These are phyloP conservation scores for Entomortierella beljakovae DNA, from an alignment of 192 early-diverging fungal species.

Conservation along the genomic window DNA sequence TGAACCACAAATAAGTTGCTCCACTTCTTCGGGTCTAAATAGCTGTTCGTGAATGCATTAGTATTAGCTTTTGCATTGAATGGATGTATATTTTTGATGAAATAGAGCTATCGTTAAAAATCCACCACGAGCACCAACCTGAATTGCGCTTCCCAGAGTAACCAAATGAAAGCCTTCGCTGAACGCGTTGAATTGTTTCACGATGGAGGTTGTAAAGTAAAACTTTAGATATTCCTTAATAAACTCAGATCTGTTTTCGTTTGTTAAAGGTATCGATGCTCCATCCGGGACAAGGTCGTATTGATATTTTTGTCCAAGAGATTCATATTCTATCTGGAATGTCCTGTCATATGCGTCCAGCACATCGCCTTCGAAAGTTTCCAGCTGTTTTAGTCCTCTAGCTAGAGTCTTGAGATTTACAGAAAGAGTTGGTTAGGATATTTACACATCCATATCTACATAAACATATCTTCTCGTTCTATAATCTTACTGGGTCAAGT, in stretches of 20 bases:
- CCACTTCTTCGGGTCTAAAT: conserved; percentile 90
- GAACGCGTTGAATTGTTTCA: conserved; percentile 83
- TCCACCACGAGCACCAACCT: conserved; percentile 40
- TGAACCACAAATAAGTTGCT: conserved; percentile 89
- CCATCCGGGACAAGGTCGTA: conserved; percentile 79
- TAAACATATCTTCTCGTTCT: no score
- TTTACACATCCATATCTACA: background rate
- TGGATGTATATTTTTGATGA: background rate
- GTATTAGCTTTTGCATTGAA: background rate
- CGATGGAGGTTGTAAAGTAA: conserved; percentile 76
- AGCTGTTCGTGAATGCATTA: conserved; percentile 48
- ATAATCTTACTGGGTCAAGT: conserved; percentile 72
- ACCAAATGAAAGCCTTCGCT: conserved; percentile 82
- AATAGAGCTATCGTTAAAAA: background rate
- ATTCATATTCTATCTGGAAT: conserved; percentile 85
- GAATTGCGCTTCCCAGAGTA: conserved; percentile 71
- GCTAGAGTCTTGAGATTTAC: conserved; percentile 63
- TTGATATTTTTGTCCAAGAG: conserved; percentile 67
- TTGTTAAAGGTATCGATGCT: conserved; percentile 69
- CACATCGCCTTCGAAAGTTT: conserved; percentile 74
- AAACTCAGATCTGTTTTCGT: conserved; percentile 83
- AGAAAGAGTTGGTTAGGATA: background rate
- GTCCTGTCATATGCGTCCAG: conserved; percentile 80
- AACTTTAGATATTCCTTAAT: conserved; percentile 85
- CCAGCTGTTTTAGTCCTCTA: conserved; percentile 80